Evolutionary conservation across 2,329 filamentous ascomycete species (phyloP).

Genomic region (Emmonsia crescens): DNA sequence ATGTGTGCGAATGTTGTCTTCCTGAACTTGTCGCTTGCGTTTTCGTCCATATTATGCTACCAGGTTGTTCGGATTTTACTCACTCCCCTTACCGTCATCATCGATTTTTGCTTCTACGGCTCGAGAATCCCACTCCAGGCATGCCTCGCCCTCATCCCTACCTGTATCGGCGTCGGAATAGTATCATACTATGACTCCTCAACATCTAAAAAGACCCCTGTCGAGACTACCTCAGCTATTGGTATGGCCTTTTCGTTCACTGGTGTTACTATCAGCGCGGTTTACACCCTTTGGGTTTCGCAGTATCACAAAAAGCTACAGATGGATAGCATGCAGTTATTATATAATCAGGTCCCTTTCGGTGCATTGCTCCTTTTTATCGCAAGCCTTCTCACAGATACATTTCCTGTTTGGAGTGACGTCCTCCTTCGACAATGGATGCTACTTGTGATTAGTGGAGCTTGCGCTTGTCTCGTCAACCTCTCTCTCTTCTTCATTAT

Average conservation of each 20-base stretch:
- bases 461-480: neutral
- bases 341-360: neutral
- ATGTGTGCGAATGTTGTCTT: neutral
- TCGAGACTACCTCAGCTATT: neutral
- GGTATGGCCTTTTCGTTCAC: neutral
- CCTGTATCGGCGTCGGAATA: neutral
- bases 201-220: neutral
- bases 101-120: neutral
- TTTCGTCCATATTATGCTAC: neutral
- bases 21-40: neutral
- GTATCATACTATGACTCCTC: neutral
- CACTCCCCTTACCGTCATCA: neutral
- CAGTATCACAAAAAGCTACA: neutral
- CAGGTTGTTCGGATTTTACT: neutral
- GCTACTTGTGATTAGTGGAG: neutral
- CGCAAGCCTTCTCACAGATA: neutral
- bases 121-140: neutral
- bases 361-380: neutral
- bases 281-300: neutral
- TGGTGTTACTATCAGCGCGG: neutral
- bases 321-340: neutral
- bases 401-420: neutral
- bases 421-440: neutral
- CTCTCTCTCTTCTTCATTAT: neutral
- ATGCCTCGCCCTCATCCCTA: neutral